These are phyloP conservation scores for Thalassiosira allenii DNA, from an alignment of 352 stramenopile genomes.

Conservation along the genomic window DNA sequence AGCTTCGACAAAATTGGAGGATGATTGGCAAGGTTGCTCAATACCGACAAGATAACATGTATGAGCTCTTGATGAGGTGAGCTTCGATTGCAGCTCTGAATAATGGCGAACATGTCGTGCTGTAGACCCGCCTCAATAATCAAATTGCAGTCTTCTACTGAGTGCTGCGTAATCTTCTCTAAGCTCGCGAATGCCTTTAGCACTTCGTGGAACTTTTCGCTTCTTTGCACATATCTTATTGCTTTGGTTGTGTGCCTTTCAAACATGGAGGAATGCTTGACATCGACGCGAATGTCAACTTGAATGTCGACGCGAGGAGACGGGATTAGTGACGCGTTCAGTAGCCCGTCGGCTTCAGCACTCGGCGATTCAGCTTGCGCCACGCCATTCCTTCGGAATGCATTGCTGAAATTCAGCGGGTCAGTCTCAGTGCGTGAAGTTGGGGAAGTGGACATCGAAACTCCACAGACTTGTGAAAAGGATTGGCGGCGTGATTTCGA, in stretches of 20 bases:
- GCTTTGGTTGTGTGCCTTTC: constrained; percentile 38
- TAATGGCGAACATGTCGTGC: constrained; percentile 91
- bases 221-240: constrained; percentile 64
- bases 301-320: neutral
- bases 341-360: neutral
- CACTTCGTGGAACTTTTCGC: constrained; percentile 90
- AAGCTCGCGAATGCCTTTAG: constrained; percentile 92
- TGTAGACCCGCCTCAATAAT: constrained; percentile 90
- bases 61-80: constrained; percentile 95
- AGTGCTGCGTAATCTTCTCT: constrained; percentile 92
- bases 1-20: constrained; percentile 69
- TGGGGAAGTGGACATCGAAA: too few species aligned
- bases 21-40: constrained; percentile 90
- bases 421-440: too few species aligned
- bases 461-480: too few species aligned
- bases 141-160: constrained; percentile 89
- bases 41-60: constrained; percentile 76
- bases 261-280: constrained; percentile 19
- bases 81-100: constrained; percentile 93
- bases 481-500: too few species aligned
- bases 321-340: neutral
- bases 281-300: constrained; percentile 1
- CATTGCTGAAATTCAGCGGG: too few species aligned
- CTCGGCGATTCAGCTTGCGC: neutral
- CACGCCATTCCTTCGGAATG: too few species aligned